phyloP scores from a whole-genome alignment of 2,329 filamentous ascomycete genomes.

The Neocatenulostroma microsporum region DNA sequence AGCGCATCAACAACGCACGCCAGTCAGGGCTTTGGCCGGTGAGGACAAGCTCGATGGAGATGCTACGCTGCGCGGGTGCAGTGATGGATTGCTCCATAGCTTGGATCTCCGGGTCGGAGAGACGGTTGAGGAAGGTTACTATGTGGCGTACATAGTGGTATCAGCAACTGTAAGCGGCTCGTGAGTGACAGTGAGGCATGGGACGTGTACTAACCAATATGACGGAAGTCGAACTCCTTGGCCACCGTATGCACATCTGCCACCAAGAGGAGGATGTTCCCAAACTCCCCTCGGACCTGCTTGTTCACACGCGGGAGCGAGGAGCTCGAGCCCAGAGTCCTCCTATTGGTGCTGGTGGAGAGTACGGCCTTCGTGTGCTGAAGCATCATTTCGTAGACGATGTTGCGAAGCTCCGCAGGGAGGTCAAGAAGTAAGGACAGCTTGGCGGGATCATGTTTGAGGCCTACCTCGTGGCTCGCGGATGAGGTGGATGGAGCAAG shows the following conservation, averaged over 20 bases:
- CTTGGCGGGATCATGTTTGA: conserved; percentile 1
- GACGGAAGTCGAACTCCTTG: conserved; percentile 9
- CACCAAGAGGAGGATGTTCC: neutral
- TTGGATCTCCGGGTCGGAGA: conserved; percentile 2
- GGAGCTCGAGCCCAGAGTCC: neutral
- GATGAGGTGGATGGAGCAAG: too few relatives aligned
- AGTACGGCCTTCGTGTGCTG: conserved; percentile 1
- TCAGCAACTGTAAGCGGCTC: too few relatives aligned
- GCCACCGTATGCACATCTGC: conserved; percentile 1
- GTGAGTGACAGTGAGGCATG: too few relatives aligned
- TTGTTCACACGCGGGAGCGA: conserved; percentile 5
- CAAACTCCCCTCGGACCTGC: conserved; percentile 8
- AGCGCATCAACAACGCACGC: neutral
- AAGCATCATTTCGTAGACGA: conserved; percentile 8
- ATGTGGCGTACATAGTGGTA: too few relatives aligned
- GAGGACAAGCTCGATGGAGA: conserved; percentile 1
- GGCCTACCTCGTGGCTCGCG: too few relatives aligned
- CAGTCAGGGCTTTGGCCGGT: neutral
- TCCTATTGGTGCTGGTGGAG: neutral
- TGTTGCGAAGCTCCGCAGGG: conserved; percentile 9
- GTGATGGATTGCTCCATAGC: neutral
- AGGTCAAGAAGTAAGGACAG: conserved; percentile 7
- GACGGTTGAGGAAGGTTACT: conserved; percentile 8
- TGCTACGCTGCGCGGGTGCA: conserved; percentile 31
- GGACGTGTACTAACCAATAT: too few relatives aligned